These are phyloP conservation scores for Piloderma croceum DNA, from an alignment of 768 basidiomycete genomes.

Conservation along the genomic window DNA sequence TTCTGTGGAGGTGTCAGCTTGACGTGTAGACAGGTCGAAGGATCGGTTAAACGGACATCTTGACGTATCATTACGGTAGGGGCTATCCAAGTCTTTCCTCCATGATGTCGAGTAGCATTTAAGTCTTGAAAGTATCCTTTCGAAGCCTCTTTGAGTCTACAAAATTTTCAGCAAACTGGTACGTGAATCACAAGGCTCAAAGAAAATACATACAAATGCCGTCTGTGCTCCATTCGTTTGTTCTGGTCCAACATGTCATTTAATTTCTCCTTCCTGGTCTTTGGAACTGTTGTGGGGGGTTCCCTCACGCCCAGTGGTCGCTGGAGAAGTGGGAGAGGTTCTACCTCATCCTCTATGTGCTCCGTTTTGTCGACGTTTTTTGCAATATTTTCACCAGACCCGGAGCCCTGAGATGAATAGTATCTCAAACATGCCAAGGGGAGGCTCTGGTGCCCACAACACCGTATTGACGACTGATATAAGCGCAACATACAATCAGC, in stretches of 20 bases:
- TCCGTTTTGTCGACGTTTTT: too few relatives aligned
- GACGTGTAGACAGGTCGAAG: slow-evolving; percentile 1
- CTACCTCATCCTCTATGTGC: too few relatives aligned
- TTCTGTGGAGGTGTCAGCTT: slow-evolving; percentile 44
- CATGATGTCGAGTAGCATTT: slow-evolving; percentile 72
- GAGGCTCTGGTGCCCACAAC: too few relatives aligned
- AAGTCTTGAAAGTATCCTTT: slow-evolving; percentile 89
- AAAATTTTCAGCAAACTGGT: not conserved
- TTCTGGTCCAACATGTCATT: slow-evolving; percentile 72
- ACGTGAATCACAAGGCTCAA: not conserved
- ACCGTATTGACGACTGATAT: too few relatives aligned
- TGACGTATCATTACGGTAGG: slow-evolving; percentile 84
- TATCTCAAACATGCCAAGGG: too few relatives aligned
- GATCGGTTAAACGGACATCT: slow-evolving; percentile 54
- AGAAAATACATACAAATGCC: slow-evolving; percentile 2
- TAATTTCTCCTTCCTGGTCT: slow-evolving; percentile 55
- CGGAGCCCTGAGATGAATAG: too few relatives aligned
- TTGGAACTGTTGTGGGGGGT: slow-evolving; percentile 54
- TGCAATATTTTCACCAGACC: too few relatives aligned
- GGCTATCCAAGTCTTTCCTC: slow-evolving; percentile 94
- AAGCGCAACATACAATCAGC: too few relatives aligned
- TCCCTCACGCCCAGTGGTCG: slow-evolving; percentile 75
- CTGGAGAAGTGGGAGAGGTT: slow-evolving; percentile 38
- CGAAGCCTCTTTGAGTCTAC: slow-evolving; percentile 55
- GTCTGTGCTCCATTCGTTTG: not conserved